Base-by-base conservation (phyloP, 1,284 basidiomycete genomes). In the Bjerkandera adusta region DNA sequence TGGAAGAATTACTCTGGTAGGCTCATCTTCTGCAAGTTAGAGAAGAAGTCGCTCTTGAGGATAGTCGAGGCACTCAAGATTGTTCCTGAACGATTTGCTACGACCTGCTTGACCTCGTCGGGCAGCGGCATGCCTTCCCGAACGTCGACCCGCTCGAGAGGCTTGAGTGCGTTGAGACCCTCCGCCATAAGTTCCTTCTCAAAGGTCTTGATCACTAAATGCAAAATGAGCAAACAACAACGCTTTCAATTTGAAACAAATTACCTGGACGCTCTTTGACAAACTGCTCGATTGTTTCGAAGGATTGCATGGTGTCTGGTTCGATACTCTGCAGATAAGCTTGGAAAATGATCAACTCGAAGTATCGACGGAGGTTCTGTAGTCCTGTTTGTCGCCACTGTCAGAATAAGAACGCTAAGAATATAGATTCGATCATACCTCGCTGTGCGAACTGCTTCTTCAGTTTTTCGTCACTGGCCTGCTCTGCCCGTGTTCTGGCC, bases 1-100 rank as follows among this genome's bases (percentile, higher is more conserved):
- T 15, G 27, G 11, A 24, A 26, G 6, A 72, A 85, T 45, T 56
- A 93, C 86, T 97, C 95, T 0, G 92, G 89, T 3, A 98, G 70
- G 10, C 89, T 89, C 84, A 96, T 92, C 71, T 97, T 97, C 68
- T 97, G 95, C 39, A 97, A 64, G 55, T 92, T 92, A 1, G 83
- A 85, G 77, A 98, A 98, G 72, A 97, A 95, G 67, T 98, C 95
- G 47, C 91, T 95, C 72, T 99, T 99, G 61, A 99, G 75, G 59
- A 99, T 97, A 1, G 94, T 96, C 11, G 87, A 92, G 0, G 91
- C 89, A 3, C 92, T 96, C 1, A 99, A 69, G 50, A 99, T 91
- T 48, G 77, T 84, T 5, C 97, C 97, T 4, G 80, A 80, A 41
- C 97, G 83, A 58, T 89, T 89, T 21, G 83, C 77, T 12, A 99